Conservation (phyloP, 495 filamentous ascomycete species). For the Sordaria brevicollis region DNA sequence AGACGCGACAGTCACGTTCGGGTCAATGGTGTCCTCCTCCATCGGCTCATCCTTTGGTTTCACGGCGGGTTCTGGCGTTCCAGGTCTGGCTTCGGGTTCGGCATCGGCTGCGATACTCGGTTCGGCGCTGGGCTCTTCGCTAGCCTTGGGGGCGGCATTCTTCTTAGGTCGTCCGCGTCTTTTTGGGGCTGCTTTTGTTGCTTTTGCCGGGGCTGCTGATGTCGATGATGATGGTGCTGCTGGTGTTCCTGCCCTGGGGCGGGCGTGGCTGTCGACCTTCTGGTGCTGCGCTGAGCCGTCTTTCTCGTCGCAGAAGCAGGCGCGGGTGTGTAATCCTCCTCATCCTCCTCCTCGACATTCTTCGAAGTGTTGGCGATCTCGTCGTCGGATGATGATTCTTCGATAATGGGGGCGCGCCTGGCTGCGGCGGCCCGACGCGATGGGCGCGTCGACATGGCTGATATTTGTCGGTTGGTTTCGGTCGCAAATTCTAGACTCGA, state of each 20-base stretch:
- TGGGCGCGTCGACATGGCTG: conserved; percentile 55
- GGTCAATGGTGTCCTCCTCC: conserved; percentile 44
- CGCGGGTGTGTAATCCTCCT: conserved; percentile 72
- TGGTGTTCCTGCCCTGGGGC: conserved; percentile 22
- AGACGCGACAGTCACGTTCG: conserved; percentile 39
- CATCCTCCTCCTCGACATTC: conserved; percentile 50
- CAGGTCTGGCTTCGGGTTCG: background rate
- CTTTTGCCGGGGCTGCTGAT: conserved; percentile 15
- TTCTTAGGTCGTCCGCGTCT: conserved; percentile 11
- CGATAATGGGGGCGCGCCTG: conserved; percentile 58
- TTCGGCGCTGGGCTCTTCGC: conserved; percentile 40
- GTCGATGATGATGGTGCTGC: background rate
- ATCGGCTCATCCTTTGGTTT: background rate
- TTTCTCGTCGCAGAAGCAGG: conserved; percentile 28
- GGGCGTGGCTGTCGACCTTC: conserved; percentile 41
- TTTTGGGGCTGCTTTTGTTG: conserved; percentile 24
- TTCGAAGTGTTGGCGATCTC: conserved; percentile 49
- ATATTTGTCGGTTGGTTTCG: background rate
- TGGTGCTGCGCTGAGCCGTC: conserved; percentile 25
- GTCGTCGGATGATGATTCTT: conserved; percentile 55
- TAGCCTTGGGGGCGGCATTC: conserved; percentile 11
- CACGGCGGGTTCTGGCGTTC: background rate
- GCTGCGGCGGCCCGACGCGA: conserved; percentile 59
- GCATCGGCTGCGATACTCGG: background rate
- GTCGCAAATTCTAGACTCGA: background rate